These are phyloP conservation scores for Chlorella variabilis DNA, from an alignment of 163 green algal genomes.

Conservation along the genomic window DNA sequence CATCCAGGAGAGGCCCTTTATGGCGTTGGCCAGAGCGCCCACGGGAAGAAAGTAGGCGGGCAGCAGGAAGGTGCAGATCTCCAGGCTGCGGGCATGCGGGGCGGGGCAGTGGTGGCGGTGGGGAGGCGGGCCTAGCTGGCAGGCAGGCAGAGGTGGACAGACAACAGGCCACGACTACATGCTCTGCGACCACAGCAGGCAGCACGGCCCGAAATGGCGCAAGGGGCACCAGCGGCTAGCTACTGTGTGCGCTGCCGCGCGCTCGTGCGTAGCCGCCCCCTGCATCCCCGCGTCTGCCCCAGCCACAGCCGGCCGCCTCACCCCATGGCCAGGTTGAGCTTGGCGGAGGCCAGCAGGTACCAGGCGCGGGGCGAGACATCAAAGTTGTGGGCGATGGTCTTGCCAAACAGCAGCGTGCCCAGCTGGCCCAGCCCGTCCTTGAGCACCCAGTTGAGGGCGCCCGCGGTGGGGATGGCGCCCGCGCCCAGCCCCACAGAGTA, in stretches of 20 bases:
- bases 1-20: constrained; percentile 58
- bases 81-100: constrained; percentile 8
- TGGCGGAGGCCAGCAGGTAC: constrained; percentile 49
- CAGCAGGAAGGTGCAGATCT: constrained; percentile 41
- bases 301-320: too few species aligned
- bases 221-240: too few species aligned
- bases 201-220: too few species aligned
- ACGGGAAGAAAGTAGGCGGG: constrained; percentile 40
- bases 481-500: constrained; percentile 81
- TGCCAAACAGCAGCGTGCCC: constrained; percentile 79
- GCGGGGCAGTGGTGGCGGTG: too few species aligned
- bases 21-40: constrained; percentile 38
- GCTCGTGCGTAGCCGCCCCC: too few species aligned
- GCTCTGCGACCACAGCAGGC: too few species aligned
- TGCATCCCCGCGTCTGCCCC: too few species aligned
- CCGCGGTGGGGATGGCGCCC: constrained; percentile 75
- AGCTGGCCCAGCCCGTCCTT: constrained; percentile 85
- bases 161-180: too few species aligned
- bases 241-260: too few species aligned
- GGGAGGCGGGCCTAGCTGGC: too few species aligned
- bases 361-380: constrained; percentile 80
- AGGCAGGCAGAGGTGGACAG: too few species aligned
- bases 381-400: constrained; percentile 79
- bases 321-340: constrained; percentile 48
- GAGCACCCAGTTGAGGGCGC: constrained; percentile 86